Evolutionary conservation across 2,329 filamentous ascomycete genomes (phyloP), one percentile per base, ranked within the genome.

Genomic region (Penicillium sp.): DNA sequence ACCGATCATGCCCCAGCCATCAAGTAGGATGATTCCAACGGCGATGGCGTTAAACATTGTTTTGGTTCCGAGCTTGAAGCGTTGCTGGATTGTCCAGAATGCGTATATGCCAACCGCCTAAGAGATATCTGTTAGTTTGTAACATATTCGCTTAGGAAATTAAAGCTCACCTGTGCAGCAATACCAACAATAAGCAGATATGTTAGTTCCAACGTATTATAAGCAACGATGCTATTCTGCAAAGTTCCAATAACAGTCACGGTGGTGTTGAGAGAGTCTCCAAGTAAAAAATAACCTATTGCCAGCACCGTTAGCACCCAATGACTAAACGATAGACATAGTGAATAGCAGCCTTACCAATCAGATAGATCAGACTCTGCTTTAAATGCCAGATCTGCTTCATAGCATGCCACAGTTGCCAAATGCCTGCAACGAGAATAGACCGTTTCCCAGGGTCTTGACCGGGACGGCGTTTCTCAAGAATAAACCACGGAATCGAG

Each of bases 261-360:
- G 0, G 86, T 88, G 0, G 87, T 90, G 69, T 89, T 89, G 36
- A 89, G 77, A 1, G 83, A 86, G 71, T 89, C 87, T n/a, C 85
- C 86, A 0, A 89, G 80, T 2, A 89, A 76, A 68, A 89, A 89
- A 67, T 88, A 89, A 3, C 81, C 79, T 72, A 61, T 57, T 19
- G 10, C 47, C 13, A 23, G 31, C 12, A 23, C n/a, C 9, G 19
- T 47, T 29, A 53, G 50, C 41, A 35, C 13, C 29, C 10, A 53
- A 15, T 23, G 48, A 27, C 9, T 15, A 25, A 7, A 33, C 2
- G 3, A 25, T 9, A 35, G 3, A 25, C 13, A 23, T 31, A 15
- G 12, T 12, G 21, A 23, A 38, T 3, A 25, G 13, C 10, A 39
- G 29, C 3, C 70, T 61, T 63, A 80, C 83, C 85, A 42, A 85